Base-by-base conservation (phyloP, 2,329 filamentous ascomycete species). In the Tolypocladium amazonense region DNA sequence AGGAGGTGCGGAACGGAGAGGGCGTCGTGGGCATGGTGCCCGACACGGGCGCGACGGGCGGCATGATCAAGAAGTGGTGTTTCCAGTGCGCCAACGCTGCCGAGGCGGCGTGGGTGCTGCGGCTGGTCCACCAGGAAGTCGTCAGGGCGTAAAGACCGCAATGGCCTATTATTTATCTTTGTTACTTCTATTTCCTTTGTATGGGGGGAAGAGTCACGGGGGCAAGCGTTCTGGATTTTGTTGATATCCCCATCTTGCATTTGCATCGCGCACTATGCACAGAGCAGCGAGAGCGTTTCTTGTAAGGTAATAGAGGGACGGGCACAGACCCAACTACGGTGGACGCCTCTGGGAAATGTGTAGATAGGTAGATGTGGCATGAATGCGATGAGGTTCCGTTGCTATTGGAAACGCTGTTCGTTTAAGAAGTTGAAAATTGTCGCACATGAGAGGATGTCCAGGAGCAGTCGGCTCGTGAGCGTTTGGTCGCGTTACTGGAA, bases 1-100 rank as follows among this genome's bases (percentile, higher is more conserved):
- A 94, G 71, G 86, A 90, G 64, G 77, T 88, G 65, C 85, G 85
- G 56, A 83, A 87, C 63, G 83, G 83, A 63, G 79, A 83, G 30
- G 83, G 83, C 30, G 77, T 80, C 47, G 76, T 79, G 14, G 82
- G 81, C 33, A 72, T 76, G 23, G 82, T 75, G 50, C 81, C 81
- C 2, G 76, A 77, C 57, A 79, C 75, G 27, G 82, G 82, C 8
- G 77, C 76, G 30, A 76, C 81, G 7, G 76, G 76, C 11, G 82
- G 83, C 27, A 80, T 77, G 62, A 81, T 86, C 59, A 83, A 79
- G 66, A 85, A 85, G 72, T 86, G 83, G 83, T 86, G 83, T 65
- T 85, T 86, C 72, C 82, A 85, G 71, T 84, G 81, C 63, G 75
- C 75, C 54, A 83, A 75, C 50, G 77, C 76, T 14, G 71, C 74